A percentile compares a stretch with the other conserved stretches of the same genome.
phyloP scores from a whole-genome alignment of 148 eudicot genomes.

The Silene uniflora region DNA sequence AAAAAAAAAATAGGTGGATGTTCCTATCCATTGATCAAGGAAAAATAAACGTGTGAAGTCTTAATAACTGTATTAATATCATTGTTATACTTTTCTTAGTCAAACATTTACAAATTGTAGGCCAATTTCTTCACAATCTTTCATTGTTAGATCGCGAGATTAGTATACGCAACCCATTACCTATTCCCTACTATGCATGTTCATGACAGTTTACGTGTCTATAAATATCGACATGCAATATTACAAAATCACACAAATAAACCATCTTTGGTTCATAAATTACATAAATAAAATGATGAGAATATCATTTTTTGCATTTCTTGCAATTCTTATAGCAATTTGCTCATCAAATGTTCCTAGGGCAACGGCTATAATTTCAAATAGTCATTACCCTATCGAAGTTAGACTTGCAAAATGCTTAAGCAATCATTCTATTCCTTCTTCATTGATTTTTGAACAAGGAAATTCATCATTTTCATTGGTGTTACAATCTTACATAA shows the following conservation, averaged over 20 bases:
- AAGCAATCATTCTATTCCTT: not conserved
- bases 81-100: conserved; percentile 5
- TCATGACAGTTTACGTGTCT: not conserved
- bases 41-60: not conserved
- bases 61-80: conserved; percentile 11
- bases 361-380: not conserved
- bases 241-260: not conserved
- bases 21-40: not conserved
- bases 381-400: not conserved
- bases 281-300: not conserved
- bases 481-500: conserved; percentile 12
- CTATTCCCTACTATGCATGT: not conserved
- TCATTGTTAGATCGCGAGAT: not conserved
- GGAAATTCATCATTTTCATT: conserved; percentile 6
- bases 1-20: too few species aligned
- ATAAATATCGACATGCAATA: conserved; percentile 5
- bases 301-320: not conserved
- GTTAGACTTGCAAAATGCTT: conserved; percentile 2
- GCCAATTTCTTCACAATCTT: not conserved
- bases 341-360: not conserved
- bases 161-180: conserved; percentile 5
- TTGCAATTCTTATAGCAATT: not conserved
- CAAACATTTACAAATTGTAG: conserved; percentile 12
- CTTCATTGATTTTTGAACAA: conserved; percentile 5
- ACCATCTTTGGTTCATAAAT: not conserved